Evolutionary conservation across 768 basidiomycete genomes (phyloP).

Genomic region (Leccinellum rugosiceps): DNA sequence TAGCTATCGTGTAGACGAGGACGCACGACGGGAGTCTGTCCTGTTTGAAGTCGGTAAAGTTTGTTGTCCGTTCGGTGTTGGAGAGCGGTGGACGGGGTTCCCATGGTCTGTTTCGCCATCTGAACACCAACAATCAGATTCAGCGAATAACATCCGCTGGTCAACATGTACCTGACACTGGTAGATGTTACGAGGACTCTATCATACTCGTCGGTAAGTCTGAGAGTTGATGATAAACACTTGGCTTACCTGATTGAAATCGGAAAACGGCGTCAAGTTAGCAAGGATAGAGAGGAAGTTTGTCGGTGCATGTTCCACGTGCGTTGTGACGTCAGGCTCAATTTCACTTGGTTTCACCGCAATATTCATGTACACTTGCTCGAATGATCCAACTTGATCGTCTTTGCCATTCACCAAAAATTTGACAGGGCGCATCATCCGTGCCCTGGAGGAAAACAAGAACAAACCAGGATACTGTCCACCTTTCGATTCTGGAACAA

Average conservation of each 20-base stretch:
- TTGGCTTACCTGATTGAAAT: constrained; percentile 88
- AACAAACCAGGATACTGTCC: constrained; percentile 97
- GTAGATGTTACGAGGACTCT: constrained; percentile 90
- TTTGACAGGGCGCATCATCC: constrained; percentile 99
- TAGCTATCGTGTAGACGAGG: constrained; percentile 90
- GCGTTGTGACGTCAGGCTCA: constrained; percentile 69
- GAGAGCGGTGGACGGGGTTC: constrained; percentile 91
- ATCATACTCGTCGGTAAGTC: constrained; percentile 1
- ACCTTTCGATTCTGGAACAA: constrained; percentile 83
- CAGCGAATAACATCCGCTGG: background rate
- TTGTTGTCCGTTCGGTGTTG: constrained; percentile 97
- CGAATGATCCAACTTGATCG: constrained; percentile 93
- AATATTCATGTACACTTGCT: constrained; percentile 99
- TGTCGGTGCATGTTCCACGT: constrained; percentile 92
- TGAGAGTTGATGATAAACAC: background rate
- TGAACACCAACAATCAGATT: constrained; percentile 33
- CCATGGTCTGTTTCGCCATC: constrained; percentile 99
- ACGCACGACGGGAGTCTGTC: constrained; percentile 93
- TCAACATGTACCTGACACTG: constrained; percentile 72
- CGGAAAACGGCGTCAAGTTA: constrained; percentile 97
- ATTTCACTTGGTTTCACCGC: constrained; percentile 89
- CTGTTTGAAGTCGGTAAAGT: constrained; percentile 91
- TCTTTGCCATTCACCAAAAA: constrained; percentile 81
- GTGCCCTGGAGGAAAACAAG: constrained; percentile 78
- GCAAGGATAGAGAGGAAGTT: constrained; percentile 96